A percentile compares a stretch with the other conserved stretches of the same genome.
Conservation (phyloP, 768 basidiomycete species). For the Lyophyllum atratum region DNA sequence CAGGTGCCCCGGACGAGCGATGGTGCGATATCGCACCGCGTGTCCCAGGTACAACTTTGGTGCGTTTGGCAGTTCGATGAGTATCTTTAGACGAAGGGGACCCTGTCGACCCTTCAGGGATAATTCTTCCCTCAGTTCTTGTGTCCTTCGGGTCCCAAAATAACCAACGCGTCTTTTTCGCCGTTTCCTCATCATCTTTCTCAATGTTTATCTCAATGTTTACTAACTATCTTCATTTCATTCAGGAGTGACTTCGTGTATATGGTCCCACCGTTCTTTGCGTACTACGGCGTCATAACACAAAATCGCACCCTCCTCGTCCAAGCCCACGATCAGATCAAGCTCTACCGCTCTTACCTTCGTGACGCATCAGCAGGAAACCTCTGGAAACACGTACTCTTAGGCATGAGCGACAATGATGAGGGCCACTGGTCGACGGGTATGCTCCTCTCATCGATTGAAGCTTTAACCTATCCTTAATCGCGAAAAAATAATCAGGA, state of each 20-base stretch:
- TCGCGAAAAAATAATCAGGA: constrained; percentile 40
- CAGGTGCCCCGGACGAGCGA: constrained; percentile 63
- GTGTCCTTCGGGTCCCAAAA: too few species aligned
- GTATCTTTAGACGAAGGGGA: constrained; percentile 5
- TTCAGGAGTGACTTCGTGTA: constrained; percentile 77
- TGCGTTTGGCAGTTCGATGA: constrained; percentile 26
- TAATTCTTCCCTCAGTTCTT: too few species aligned
- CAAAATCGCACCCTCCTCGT: constrained; percentile 57
- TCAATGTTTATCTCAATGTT: background rate
- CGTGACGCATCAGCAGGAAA: constrained; percentile 47
- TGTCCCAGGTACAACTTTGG: constrained; percentile 73
- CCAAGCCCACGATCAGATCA: constrained; percentile 72
- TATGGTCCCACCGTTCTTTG: constrained; percentile 87
- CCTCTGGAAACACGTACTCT: constrained; percentile 78
- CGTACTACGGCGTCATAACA: constrained; percentile 74
- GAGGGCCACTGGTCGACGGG: constrained; percentile 82
- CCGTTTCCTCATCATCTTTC: too few species aligned
- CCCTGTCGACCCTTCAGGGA: too few species aligned
- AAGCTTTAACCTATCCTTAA: background rate
- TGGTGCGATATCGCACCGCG: constrained; percentile 83
- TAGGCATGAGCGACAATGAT: constrained; percentile 58
- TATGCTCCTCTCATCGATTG: constrained; percentile 23
- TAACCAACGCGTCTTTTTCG: too few species aligned
- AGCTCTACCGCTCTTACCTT: constrained; percentile 69
- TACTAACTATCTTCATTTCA: background rate